Evolutionary conservation across 2,329 filamentous ascomycete species (phyloP).

Genomic region (Talaromyces pinophilus): DNA sequence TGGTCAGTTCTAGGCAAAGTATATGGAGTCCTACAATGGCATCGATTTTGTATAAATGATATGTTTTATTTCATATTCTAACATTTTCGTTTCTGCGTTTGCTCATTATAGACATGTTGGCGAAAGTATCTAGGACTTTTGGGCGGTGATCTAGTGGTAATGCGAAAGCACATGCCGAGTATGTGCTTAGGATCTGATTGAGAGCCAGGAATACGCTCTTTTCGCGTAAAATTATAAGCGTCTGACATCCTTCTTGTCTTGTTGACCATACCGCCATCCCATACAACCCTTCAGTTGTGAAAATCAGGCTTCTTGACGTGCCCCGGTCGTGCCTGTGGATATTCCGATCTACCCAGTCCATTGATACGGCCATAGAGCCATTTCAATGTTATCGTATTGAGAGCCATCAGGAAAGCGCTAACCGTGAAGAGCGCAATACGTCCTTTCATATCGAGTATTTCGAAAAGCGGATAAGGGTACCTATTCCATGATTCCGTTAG

Average conservation of each 20-base stretch:
- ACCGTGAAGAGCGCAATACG: slow-evolving; percentile 68
- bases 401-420: slow-evolving; percentile 71
- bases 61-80: not conserved
- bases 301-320: slow-evolving; percentile 33
- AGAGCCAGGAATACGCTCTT: not conserved
- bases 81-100: not conserved
- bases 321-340: slow-evolving; percentile 32
- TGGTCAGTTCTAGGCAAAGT: not conserved
- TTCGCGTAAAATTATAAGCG: not conserved
- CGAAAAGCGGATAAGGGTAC: slow-evolving; percentile 88
- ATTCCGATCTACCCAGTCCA: slow-evolving; percentile 34
- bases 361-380: slow-evolving; percentile 63
- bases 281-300: slow-evolving; percentile 1
- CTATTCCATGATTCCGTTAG: slow-evolving; percentile 41
- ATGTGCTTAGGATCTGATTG: not conserved
- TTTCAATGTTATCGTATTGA: slow-evolving; percentile 68
- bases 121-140: not conserved
- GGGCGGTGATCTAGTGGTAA: not conserved
- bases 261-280: not conserved
- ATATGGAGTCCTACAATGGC: not conserved
- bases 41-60: not conserved
- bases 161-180: not conserved
- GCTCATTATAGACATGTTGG: not conserved
- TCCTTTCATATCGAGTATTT: slow-evolving; percentile 63
- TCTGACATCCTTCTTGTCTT: not conserved